phyloP scores from a whole-genome alignment of 2,329 filamentous ascomycete species.

The Aspergillus fijiensis region DNA sequence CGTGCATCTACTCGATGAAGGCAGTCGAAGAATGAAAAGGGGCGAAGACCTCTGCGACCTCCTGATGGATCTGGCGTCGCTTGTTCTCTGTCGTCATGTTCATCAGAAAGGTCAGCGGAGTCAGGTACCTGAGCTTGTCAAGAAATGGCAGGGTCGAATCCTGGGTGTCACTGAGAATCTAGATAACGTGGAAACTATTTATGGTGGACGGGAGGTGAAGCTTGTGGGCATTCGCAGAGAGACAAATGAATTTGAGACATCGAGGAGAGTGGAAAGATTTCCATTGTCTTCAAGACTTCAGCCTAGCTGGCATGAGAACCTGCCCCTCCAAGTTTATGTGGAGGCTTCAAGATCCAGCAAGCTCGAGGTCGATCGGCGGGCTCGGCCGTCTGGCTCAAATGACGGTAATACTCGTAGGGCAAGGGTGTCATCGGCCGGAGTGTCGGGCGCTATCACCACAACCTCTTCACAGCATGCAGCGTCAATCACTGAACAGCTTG shows the following conservation, averaged over 20 bases:
- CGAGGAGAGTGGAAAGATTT: neutral
- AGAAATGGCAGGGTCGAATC: constrained; percentile 15
- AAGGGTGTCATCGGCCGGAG: neutral
- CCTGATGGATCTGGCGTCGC: constrained; percentile 23
- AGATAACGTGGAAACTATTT: neutral
- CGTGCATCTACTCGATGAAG: constrained; percentile 15
- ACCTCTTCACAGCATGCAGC: neutral
- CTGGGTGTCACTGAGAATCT: neutral
- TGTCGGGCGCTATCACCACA: neutral
- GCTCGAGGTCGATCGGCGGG: neutral
- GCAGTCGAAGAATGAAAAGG: constrained; percentile 12
- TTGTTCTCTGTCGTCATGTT: constrained; percentile 21
- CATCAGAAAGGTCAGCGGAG: constrained; percentile 14
- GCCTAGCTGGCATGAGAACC: neutral
- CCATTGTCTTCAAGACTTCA: too few relatives aligned
- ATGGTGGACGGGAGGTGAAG: neutral
- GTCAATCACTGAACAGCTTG: neutral
- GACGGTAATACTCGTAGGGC: neutral
- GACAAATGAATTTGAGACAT: neutral
- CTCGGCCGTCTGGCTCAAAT: neutral
- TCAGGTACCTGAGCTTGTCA: constrained; percentile 16
- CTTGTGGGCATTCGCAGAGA: neutral
- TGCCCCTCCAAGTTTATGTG: neutral
- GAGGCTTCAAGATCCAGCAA: neutral
- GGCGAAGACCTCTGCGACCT: constrained; percentile 15